Evolutionary conservation across 306 rosid species (phyloP).

Genomic region (Morella rubra): DNA sequence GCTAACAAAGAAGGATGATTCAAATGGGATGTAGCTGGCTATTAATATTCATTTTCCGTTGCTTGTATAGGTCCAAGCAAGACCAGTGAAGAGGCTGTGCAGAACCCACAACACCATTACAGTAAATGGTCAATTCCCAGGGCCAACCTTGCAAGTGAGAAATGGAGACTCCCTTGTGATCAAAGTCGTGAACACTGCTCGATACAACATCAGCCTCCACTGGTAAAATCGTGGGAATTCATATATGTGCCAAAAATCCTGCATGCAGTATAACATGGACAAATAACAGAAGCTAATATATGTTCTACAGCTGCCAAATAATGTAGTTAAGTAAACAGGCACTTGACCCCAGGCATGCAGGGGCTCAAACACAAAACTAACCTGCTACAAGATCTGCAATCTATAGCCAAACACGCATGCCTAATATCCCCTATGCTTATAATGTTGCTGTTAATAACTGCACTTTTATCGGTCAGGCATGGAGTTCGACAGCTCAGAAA

Average conservation of each 20-base stretch:
- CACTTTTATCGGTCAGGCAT: constrained; percentile 56
- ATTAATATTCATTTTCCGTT: constrained; percentile 5
- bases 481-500: constrained; percentile 76
- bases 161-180: constrained; percentile 50
- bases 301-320: background rate
- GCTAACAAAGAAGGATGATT: background rate
- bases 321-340: background rate
- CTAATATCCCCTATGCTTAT: constrained; percentile 10
- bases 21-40: constrained; percentile 4
- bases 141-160: constrained; percentile 50
- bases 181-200: constrained; percentile 38
- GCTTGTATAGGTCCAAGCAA: constrained; percentile 41
- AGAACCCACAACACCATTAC: constrained; percentile 44
- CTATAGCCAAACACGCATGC: background rate
- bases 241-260: constrained; percentile 43
- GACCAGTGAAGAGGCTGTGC: constrained; percentile 57
- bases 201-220: constrained; percentile 48
- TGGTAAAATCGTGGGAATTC: constrained; percentile 28
- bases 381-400: background rate
- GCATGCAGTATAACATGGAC: constrained; percentile 31
- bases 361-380: background rate
- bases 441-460: constrained; percentile 14
- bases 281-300: constrained; percentile 2
- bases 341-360: background rate
- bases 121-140: constrained; percentile 55